Conservation (phyloP, 805 yeast species). For the Starmera quercuum region DNA sequence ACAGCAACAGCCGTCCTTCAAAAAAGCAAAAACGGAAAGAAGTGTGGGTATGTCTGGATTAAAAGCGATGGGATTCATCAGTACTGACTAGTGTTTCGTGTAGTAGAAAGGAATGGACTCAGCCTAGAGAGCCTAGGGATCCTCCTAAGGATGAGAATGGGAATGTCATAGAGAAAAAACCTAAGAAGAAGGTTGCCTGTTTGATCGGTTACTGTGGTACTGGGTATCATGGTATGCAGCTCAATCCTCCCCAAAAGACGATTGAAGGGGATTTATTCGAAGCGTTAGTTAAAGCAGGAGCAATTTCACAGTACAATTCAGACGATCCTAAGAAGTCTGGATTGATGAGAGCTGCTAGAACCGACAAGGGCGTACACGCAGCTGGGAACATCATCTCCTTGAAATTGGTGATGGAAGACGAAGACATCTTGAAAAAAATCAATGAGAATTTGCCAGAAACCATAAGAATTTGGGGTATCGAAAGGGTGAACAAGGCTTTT, state of each 20-base stretch:
- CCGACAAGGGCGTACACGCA: constrained; percentile 96
- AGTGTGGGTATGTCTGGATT: constrained; percentile 19
- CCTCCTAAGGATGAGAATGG: constrained; percentile 51
- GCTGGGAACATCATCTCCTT: constrained; percentile 88
- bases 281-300: constrained; percentile 83
- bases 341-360: constrained; percentile 80
- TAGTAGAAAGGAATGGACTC: constrained; percentile 10
- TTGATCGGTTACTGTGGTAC: constrained; percentile 94
- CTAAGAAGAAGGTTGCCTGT: constrained; percentile 86
- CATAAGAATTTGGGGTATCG: constrained; percentile 89
- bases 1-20: constrained; percentile 8
- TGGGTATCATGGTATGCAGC: constrained; percentile 95
- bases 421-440: constrained; percentile 56
- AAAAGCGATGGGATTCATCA: not conserved
- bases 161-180: constrained; percentile 56
- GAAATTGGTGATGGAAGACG: constrained; percentile 80
- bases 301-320: constrained; percentile 78
- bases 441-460: constrained; percentile 75
- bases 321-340: constrained; percentile 83
- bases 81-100: not conserved
- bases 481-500: constrained; percentile 81
- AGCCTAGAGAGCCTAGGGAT: constrained; percentile 11
- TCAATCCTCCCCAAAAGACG: constrained; percentile 81
- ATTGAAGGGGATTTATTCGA: constrained; percentile 84
- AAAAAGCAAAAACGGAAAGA: constrained; percentile 16